Evolutionary conservation across 345 rosid species (phyloP), one percentile per base, ranked within the genome.

Genomic region (Turnera subulata): DNA sequence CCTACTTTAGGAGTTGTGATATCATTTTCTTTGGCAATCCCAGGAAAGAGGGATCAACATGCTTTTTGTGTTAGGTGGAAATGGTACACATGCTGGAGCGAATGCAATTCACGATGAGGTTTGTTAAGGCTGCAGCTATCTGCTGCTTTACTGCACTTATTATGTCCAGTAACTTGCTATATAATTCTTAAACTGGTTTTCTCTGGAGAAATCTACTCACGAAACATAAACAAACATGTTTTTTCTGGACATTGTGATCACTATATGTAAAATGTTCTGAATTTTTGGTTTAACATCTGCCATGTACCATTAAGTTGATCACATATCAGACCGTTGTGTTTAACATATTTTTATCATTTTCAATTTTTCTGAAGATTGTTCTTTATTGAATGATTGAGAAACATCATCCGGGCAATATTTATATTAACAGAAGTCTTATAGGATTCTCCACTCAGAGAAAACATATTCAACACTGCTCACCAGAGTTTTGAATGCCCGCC

Each of bases 71-170:
- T 68, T 93, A 19, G 99, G 99, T 45, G 96, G 99, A 55, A 90
- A 93, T 46, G 99, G 96, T 21, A 90, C 99, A 51, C 99, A 93
- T 73, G 99, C 99, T 53, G 97, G 99, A 4, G 99, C 97, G 26
- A 76, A 93, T 46, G 96, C 99, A 25, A 93, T 93, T 56, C 97
- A 93, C 37, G n/a, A 85, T 67, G 97, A 93, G 99, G 99, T 93
- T n/a, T 56, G 32, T 65, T 42, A 50, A 46, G 55, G 37, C 49
- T 35, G 24, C 21, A 35, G 15, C 22, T n/a, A 15, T 46, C 1
- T 15, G 24, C 39, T 37, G 13, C 42, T 26, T 43, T 13, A 29
- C 33, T 51, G 56, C 40, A 19, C 5, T 21, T 20, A 10, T 11
- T 43, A 25, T 18, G 24, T 42, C 20, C 13, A 9, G 39, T 51